phyloP scores from a whole-genome alignment of 2,329 filamentous ascomycete genomes.

The Cladosporium sp. region DNA sequence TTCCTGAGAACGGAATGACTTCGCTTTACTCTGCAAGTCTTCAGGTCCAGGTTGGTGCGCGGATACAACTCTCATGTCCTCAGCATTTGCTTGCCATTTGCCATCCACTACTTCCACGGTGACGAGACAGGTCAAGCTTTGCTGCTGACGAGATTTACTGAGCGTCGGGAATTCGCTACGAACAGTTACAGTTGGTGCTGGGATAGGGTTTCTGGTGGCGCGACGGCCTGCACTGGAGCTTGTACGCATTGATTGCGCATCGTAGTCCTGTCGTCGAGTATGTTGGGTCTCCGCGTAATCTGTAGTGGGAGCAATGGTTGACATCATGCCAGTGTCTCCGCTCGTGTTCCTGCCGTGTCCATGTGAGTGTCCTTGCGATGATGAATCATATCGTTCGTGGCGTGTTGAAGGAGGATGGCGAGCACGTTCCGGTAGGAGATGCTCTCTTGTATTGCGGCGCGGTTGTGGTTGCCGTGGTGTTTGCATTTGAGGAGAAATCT shows the following conservation, averaged over 20 bases:
- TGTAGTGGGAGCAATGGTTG: constrained; percentile 63
- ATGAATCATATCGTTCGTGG: constrained; percentile 29
- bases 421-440: constrained; percentile 31
- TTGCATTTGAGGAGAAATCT: background rate
- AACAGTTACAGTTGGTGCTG: constrained; percentile 86
- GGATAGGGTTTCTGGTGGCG: constrained; percentile 79
- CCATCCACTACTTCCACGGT: constrained; percentile 92
- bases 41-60: constrained; percentile 3
- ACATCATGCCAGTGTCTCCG: constrained; percentile 57
- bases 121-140: constrained; percentile 89
- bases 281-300: constrained; percentile 75
- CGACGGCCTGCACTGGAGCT: constrained; percentile 68
- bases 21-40: constrained; percentile 1
- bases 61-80: constrained; percentile 66
- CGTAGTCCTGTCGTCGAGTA: constrained; percentile 84
- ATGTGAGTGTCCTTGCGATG: constrained; percentile 9
- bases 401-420: constrained; percentile 22
- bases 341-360: constrained; percentile 77
- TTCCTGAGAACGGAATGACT: constrained; percentile 45
- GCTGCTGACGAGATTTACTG: constrained; percentile 87
- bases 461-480: constrained; percentile 21
- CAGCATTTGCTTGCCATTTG: constrained; percentile 84
- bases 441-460: constrained; percentile 28
- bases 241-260: constrained; percentile 94
- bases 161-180: constrained; percentile 96